These are phyloP conservation scores for Camelina hispida DNA, from an alignment of 345 rosid species.

Conservation along the genomic window DNA sequence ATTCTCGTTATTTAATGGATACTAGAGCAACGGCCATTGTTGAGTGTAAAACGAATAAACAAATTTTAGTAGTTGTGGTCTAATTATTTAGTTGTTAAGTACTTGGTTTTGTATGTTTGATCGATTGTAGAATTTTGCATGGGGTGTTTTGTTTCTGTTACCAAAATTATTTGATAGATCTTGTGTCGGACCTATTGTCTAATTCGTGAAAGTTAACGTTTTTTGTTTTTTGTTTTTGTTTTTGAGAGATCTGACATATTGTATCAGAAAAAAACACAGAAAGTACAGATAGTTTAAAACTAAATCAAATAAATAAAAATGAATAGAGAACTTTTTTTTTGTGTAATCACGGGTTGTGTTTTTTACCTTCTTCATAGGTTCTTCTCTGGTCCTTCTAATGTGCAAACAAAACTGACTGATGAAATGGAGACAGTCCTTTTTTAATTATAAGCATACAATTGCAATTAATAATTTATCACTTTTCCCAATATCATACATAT, in stretches of 20 bases:
- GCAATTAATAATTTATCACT: constrained; percentile 28
- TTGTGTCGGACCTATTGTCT: constrained; percentile 19
- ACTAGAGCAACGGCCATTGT: constrained; percentile 1
- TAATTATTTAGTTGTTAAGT: constrained; percentile 3
- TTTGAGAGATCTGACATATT: constrained; percentile 25
- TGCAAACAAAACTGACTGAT: constrained; percentile 43
- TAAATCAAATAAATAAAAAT: neutral
- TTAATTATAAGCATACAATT: constrained; percentile 44
- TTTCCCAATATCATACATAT: constrained; percentile 29
- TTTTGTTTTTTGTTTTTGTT: constrained; percentile 12
- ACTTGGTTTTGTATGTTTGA: constrained; percentile 29
- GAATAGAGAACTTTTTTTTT: neutral
- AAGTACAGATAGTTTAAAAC: constrained; percentile 25
- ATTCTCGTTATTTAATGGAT: neutral
- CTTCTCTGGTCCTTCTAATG: constrained; percentile 39
- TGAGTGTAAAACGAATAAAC: constrained; percentile 10
- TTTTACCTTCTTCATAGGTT: constrained; percentile 34
- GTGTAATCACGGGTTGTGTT: constrained; percentile 41
- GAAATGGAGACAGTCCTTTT: constrained; percentile 36
- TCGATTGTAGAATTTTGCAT: neutral
- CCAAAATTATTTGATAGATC: constrained; percentile 28
- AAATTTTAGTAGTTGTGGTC: neutral
- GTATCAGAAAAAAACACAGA: constrained; percentile 20
- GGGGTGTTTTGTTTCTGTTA: constrained; percentile 25
- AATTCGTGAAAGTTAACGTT: constrained; percentile 44